These are phyloP conservation scores for Penicillium sp. DNA, from an alignment of 2,329 filamentous ascomycete species.

Conservation along the genomic window DNA sequence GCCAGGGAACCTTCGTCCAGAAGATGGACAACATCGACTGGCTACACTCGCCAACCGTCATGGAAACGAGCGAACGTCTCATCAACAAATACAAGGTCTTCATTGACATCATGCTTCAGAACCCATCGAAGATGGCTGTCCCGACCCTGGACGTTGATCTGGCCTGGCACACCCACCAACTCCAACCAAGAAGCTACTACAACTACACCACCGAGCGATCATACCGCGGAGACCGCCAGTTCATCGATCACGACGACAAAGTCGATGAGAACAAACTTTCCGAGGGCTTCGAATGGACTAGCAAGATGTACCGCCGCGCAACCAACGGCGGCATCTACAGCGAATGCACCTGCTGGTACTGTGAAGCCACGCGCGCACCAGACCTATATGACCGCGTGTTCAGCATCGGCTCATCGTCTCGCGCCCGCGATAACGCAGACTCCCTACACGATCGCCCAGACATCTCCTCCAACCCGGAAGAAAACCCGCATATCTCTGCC, in stretches of 20 bases:
- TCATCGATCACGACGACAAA: slow-evolving; percentile 83
- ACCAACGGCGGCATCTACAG: slow-evolving; percentile 61
- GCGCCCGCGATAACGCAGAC: slow-evolving; percentile 52
- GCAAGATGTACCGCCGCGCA: slow-evolving; percentile 63
- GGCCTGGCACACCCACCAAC: slow-evolving; percentile 37
- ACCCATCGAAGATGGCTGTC: slow-evolving; percentile 32
- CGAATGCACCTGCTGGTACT: slow-evolving; percentile 52
- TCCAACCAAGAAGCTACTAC: slow-evolving; percentile 24
- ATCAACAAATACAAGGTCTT: slow-evolving; percentile 52
- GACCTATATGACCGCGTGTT: slow-evolving; percentile 49
- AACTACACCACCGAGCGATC: slow-evolving; percentile 51
- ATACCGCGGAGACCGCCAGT: slow-evolving; percentile 40
- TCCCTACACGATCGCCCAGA: slow-evolving; percentile 39
- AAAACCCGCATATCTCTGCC: slow-evolving; percentile 68
- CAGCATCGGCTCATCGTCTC: slow-evolving; percentile 48
- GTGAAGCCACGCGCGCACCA: slow-evolving; percentile 65
- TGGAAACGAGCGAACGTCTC: slow-evolving; percentile 62
- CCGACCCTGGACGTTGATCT: slow-evolving; percentile 38
- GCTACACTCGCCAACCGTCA: slow-evolving; percentile 68
- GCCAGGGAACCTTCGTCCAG: slow-evolving; percentile 43
- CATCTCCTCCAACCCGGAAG: slow-evolving; percentile 52
- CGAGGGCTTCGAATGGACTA: slow-evolving; percentile 69
- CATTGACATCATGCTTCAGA: slow-evolving; percentile 38
- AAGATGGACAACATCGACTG: slow-evolving; percentile 77
- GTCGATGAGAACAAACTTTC: slow-evolving; percentile 66